phyloP scores from a whole-genome alignment of 1,139 yeast species.

The Scheffersomyces lignicola region DNA sequence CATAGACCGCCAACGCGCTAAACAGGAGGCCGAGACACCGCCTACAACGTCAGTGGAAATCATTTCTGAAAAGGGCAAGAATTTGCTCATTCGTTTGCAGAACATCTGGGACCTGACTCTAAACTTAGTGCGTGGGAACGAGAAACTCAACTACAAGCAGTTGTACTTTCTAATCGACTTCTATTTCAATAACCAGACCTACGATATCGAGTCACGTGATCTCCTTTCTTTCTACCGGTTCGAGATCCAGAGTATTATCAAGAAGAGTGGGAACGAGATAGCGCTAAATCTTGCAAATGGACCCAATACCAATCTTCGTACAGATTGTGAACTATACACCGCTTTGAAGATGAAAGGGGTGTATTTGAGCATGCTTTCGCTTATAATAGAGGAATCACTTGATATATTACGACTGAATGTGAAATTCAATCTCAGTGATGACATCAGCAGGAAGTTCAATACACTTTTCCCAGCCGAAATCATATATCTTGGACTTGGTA shows the following conservation, averaged over 20 bases:
- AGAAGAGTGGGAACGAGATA: constrained; percentile 18
- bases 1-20: too few species aligned
- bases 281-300: constrained; percentile 12
- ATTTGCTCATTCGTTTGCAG: constrained; percentile 13
- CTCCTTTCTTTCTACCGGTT: constrained; percentile 27
- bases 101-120: constrained; percentile 29
- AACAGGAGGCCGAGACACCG: too few species aligned
- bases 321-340: constrained; percentile 1
- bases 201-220: constrained; percentile 21
- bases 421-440: constrained; percentile 13
- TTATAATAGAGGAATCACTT: constrained; percentile 35
- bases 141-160: constrained; percentile 27
- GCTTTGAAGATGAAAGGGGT: constrained; percentile 22
- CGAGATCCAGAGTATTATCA: constrained; percentile 24
- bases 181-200: constrained; percentile 23
- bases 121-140: constrained; percentile 21
- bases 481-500: constrained; percentile 17
- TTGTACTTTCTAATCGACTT: constrained; percentile 32
- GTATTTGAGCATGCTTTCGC: constrained; percentile 30
- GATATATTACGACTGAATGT: constrained; percentile 21
- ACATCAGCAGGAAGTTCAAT: constrained; percentile 17
- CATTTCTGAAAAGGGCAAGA: constrained; percentile 1
- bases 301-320: not conserved
- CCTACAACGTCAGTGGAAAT: too few species aligned
- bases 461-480: constrained; percentile 28